Base-by-base conservation (phyloP, 441 rosid species). In the Pelargonium myrrhifolium region DNA sequence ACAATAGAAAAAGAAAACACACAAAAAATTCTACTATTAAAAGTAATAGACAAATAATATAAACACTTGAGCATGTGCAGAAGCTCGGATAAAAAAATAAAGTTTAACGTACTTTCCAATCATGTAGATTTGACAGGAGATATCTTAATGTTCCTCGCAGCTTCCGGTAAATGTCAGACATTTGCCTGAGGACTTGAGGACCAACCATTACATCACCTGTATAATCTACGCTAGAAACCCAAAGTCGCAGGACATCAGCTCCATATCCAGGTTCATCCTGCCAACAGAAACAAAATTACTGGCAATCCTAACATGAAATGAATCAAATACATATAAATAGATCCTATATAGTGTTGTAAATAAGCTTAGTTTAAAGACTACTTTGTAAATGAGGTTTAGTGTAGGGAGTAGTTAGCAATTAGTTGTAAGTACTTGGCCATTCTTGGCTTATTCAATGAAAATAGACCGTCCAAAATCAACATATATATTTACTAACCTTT, bases 181-280 rank as follows among this genome's bases (percentile, higher is more conserved):
- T 88, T 85, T 94, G 99, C 22, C 89, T 89, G 67, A 94, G 87
- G 73, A 89, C 71, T 81, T 89, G 97, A 45, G 96, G 85, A 72
- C 99, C 97, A 61, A 94, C 80, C 80, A 92, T 74, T 55, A 88
- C 94, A 85, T 94, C 99, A 28, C 89, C 88, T 0, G 90, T 81
- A 77, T 91, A 94, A 83, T 94, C 97, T 71, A 94, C 99, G 81
- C 99, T 94, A 65, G 97, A 91, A 79, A 94, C 99, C 99, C 99
- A 94, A 53, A 94, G 96, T 61, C 99, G 89, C 75, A 94, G 77
- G 65, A 92, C 91, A 79, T 94, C 99, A 76, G 96, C 97, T 69
- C 99, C 99, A 71, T 94, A 94, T 62, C 85, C 98, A 49, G 97
- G 97, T 72, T 88, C 86, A 70, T 88, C 97, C 99, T 94, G 86